A percentile compares a stretch with the other conserved stretches of the same genome.
Conservation (phyloP, 305 asterid species). For the Fraxinus albicans region DNA sequence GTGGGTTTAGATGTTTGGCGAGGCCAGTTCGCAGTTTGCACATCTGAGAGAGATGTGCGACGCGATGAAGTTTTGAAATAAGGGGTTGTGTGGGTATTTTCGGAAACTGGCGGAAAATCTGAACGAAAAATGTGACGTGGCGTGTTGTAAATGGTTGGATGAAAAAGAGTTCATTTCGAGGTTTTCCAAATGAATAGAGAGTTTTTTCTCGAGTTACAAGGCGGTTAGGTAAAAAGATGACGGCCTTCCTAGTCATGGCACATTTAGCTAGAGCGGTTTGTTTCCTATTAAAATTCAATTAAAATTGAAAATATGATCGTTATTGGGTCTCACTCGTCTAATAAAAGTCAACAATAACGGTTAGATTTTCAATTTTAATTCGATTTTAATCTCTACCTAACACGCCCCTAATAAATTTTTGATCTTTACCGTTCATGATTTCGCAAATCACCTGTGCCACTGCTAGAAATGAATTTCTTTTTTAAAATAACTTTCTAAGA, state of each 20-base stretch:
- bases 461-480: neutral
- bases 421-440: neutral
- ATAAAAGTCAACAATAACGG: too few species aligned
- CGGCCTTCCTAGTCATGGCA: neutral
- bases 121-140: constrained; percentile 34
- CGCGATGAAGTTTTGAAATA: constrained; percentile 19
- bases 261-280: neutral
- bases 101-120: constrained; percentile 27
- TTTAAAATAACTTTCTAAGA: too few species aligned
- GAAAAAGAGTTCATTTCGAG: constrained; percentile 3
- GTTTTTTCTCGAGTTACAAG: neutral
- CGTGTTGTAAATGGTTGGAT: constrained; percentile 21
- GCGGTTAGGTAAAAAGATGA: neutral
- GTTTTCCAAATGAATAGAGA: neutral
- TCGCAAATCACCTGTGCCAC: neutral
- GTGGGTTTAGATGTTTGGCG: constrained; percentile 22
- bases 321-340: too few species aligned
- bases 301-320: too few species aligned
- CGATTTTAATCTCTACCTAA: too few species aligned
- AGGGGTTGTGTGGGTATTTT: constrained; percentile 19
- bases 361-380: too few species aligned
- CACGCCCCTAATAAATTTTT: neutral
- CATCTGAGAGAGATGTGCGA: constrained; percentile 22
- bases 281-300: too few species aligned
- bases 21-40: constrained; percentile 9